Evolutionary conservation across 176 grass and related monocot species (phyloP), one percentile per base, ranked within the genome.

Genomic region (Musa beccarii): DNA sequence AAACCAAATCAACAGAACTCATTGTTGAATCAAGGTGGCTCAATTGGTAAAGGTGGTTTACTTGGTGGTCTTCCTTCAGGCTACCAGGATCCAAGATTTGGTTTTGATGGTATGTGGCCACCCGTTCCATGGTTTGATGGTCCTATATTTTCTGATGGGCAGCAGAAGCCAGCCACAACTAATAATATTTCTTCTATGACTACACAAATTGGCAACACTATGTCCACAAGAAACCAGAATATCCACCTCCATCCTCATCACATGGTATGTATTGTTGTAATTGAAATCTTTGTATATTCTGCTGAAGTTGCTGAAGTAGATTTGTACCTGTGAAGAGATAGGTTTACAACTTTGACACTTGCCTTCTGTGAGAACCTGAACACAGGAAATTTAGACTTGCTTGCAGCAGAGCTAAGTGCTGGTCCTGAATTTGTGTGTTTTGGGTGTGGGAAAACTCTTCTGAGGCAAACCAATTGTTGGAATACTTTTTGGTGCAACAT

Each of bases 51-150:
- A 69, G 67, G 67, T 17, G 67, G 16, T 69, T 69, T 69, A 26
- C 71, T 73, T 25, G 65, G n/a, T 83, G 80, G 21, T 28, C 79
- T 64, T 81, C 81, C 79, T 53, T 79, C 76, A 22, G 85, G 62
- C 62, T 83, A 83, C 53, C 84, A 80, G 54, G 79, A 83, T 59
- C 80, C 67, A 29, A 69, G 67, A 50, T 69, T 50, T n/a, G 34
- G 67, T 49, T 69, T 69, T 69, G 67, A 89, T 59, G 59, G 28
- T 51, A 72, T 76, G 69, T 69, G 66, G 56, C 71, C 83, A 54
- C 26, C 75, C 17, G 59, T 78, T 68, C 83, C 84, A n/a, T 83
- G 81, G 71, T 89, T 80, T 51, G 81, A 81, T 73, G 79, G 73
- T 3, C 74, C 79, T 57, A 74, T 86, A 56, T 89, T 83, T 19